These are phyloP conservation scores for Lasiosphaeris hirsuta DNA, from an alignment of 495 filamentous ascomycete genomes.

Conservation along the genomic window DNA sequence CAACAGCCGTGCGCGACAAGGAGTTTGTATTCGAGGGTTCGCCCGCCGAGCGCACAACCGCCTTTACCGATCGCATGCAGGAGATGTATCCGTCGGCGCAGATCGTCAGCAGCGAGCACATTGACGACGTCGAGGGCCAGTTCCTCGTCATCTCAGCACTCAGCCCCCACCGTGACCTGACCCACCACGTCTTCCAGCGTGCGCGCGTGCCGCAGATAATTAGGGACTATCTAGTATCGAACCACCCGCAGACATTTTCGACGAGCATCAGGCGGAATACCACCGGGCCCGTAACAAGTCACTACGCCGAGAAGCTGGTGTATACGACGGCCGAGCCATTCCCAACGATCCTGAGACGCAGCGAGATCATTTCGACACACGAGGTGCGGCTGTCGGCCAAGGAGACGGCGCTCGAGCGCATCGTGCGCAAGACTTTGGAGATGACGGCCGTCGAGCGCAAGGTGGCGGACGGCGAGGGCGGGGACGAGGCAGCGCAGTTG, in stretches of 20 bases:
- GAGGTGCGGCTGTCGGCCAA: conserved; percentile 66
- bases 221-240: conserved; percentile 77
- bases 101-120: conserved; percentile 66
- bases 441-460: conserved; percentile 70
- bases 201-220: conserved; percentile 77
- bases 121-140: conserved; percentile 84
- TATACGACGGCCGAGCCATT: conserved; percentile 84
- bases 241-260: conserved; percentile 69
- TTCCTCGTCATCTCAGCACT: conserved; percentile 82
- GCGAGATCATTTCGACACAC: conserved; percentile 71
- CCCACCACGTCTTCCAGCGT: conserved; percentile 84
- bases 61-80: conserved; percentile 90
- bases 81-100: conserved; percentile 86
- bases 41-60: conserved; percentile 68
- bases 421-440: conserved; percentile 85
- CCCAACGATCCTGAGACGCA: conserved; percentile 85
- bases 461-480: conserved; percentile 69
- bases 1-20: conserved; percentile 74
- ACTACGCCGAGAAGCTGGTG: conserved; percentile 81
- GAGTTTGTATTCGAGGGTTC: conserved; percentile 88
- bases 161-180: conserved; percentile 74
- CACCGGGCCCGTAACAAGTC: conserved; percentile 59
- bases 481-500: conserved; percentile 51
- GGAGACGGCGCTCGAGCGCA: conserved; percentile 88
- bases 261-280: conserved; percentile 66